Base-by-base conservation (phyloP, 2,329 filamentous ascomycete species). In the Colletotrichum spaethianum region DNA sequence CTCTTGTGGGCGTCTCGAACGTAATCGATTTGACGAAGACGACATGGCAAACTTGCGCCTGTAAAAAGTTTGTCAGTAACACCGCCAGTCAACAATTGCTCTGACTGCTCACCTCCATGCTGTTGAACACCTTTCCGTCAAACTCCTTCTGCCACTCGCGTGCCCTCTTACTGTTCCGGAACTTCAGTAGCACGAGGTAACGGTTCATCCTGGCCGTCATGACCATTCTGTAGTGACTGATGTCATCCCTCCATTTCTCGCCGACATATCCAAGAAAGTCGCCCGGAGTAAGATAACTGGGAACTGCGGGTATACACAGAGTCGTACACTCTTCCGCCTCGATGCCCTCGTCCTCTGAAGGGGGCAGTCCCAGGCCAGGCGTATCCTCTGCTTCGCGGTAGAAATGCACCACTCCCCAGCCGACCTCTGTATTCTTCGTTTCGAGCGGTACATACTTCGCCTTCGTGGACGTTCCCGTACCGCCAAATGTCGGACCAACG, bases 151-250 rank as follows among this genome's bases (percentile, higher is more conserved):
- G 92, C 93, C 96, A 99, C 63, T 91, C 88, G 76, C 88, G 91
- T 18, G 96, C 96, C 74, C 90, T 90, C 77, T 89, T 90, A 38
- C 89, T 89, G 75, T 93, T 91, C 59, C 94, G 89, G 80, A 98
- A 98, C 83, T 98, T 98, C 89, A 99, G 93, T 73, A 99, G 86
- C 33, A 97, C 96, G 87, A 99, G 93, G 83, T 98, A 98, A 73
- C 95, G 91, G 81, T 97, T 98, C 81, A 94, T 92, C 74, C 92
- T 89, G 65, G 93, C 93, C 1, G 96, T 98, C 86, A 95, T 92
- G 67, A 99, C 93, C 90, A 99, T 94, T 64, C 96, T 89, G 79
- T 98, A 98, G 84, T 99, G 96, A 77, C 93, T 96, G 70, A 99
- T 94, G 72, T 95, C 90, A 70, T 93, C 90, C 80, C 93, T 90